Conservation (phyloP, 192 early-diverging fungal genomes). For the Spizellomyces sp. region DNA sequence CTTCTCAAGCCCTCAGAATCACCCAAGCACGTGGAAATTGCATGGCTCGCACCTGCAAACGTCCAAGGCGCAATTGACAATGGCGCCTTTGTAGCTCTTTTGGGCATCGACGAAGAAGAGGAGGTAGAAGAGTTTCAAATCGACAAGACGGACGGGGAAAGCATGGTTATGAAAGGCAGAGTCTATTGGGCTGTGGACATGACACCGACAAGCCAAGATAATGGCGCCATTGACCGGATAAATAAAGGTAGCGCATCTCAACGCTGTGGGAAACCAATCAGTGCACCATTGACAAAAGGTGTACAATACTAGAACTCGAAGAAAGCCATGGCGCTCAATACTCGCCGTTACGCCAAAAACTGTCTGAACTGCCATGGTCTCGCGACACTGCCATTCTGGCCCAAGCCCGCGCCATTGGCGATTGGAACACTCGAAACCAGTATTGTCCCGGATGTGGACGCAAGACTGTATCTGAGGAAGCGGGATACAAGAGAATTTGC, state of each 20-base stretch:
- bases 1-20: neutral
- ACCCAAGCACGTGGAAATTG: neutral
- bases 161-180: slow-evolving; percentile 8
- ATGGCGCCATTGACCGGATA: neutral
- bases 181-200: slow-evolving; percentile 34
- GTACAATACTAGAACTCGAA: neutral
- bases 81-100: slow-evolving; percentile 10
- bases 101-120: slow-evolving; percentile 25
- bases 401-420: slow-evolving; percentile 46
- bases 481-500: slow-evolving; percentile 21
- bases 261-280: no score
- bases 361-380: slow-evolving; percentile 4
- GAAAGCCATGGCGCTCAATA: neutral
- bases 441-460: slow-evolving; percentile 52
- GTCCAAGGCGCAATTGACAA: slow-evolving; percentile 8
- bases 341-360: neutral
- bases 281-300: neutral
- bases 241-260: no score
- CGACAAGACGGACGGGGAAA: neutral
- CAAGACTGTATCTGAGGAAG: slow-evolving; percentile 19
- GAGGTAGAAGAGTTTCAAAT: neutral
- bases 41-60: neutral
- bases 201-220: neutral
- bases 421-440: slow-evolving; percentile 51
- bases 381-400: slow-evolving; percentile 32